A percentile compares a stretch with the other conserved stretches of the same genome.
These are phyloP conservation scores for Aureoboletus auriporus DNA, from an alignment of 768 basidiomycete species.

Conservation along the genomic window DNA sequence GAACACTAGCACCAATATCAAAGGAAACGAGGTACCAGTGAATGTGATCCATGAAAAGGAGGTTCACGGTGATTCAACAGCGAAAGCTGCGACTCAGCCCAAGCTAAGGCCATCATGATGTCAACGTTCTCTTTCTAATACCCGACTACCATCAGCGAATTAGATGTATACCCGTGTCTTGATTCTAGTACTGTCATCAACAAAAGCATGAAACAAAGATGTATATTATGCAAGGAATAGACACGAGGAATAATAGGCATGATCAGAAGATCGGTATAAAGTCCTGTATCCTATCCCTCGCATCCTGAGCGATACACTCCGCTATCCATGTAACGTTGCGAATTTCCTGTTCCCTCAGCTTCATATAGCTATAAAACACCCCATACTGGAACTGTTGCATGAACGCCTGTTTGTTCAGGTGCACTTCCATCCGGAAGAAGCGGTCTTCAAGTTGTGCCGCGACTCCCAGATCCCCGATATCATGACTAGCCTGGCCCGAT, in stretches of 20 bases:
- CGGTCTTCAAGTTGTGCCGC: slow-evolving; percentile 82
- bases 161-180: neutral
- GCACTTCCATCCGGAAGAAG: slow-evolving; percentile 93
- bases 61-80: neutral
- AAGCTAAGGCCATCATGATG: slow-evolving; percentile 4
- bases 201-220: neutral
- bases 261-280: slow-evolving; percentile 86
- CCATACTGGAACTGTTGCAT: slow-evolving; percentile 96
- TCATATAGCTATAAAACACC: slow-evolving; percentile 89
- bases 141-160: neutral
- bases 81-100: neutral
- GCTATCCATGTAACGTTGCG: slow-evolving; percentile 91
- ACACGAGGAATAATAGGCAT: neutral
- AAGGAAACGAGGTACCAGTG: neutral
- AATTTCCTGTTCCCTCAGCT: slow-evolving; percentile 89
- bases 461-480: slow-evolving; percentile 41
- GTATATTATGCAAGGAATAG: slow-evolving; percentile 8
- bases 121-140: neutral
- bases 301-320: slow-evolving; percentile 97
- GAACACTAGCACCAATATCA: slow-evolving; percentile 1
- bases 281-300: slow-evolving; percentile 91
- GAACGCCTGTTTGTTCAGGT: slow-evolving; percentile 92
- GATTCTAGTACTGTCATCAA: neutral
- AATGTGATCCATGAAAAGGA: slow-evolving; percentile 9
- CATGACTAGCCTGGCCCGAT: slow-evolving; percentile 31